Base-by-base conservation (phyloP, 2,329 filamentous ascomycete genomes). In the Xylariales sp. region DNA sequence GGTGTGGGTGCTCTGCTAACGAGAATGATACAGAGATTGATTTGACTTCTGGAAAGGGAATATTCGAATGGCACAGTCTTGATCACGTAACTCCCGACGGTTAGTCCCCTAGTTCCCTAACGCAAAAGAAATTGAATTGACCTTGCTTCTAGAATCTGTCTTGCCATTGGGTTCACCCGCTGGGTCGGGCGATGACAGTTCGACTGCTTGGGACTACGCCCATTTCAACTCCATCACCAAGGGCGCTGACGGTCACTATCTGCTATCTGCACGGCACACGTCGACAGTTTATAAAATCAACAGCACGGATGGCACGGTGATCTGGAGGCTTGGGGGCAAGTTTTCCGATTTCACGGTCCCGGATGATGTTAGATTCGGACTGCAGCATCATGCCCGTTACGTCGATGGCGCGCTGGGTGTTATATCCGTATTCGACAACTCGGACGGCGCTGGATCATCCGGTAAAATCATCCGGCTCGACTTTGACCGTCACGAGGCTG, bases 141-240 rank as follows among this genome's bases (percentile, higher is more conserved):
- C 14, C 25, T 11, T 15, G 7, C 7, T 6, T 17, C 5, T 15
- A 34, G 32, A 34, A 24, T 23, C 18, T 6, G 25, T 24, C 10
- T 15, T 34, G 2, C 18, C 18, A 16, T 15, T 34, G 15, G 32
- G 32, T 6, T 34, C 32, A 14, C 8, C 10, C 10, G 32, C 32
- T 14, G 32, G 32, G 7, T 34, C 32, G 15, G 32, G 32, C 6
- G 5, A 34, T 24, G 19, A 5, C 20, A 34, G 32, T 20, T 34
- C 32, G 7, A 34, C 32, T n/a, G 32, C 32, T 23, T 76, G 66
- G 61, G 73, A 77, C 47, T 76, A 69, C 52, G 74, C 76, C 55
- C 73, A 76, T 51, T 67, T 77, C 52, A 76, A 74, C 53, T 70
- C 67, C 29, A 59, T 74, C 40, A 67, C 70, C 50, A 74, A 74